These are phyloP conservation scores for Cyberlindnera samutprakarnensis DNA, from an alignment of 805 yeast species.

Conservation along the genomic window DNA sequence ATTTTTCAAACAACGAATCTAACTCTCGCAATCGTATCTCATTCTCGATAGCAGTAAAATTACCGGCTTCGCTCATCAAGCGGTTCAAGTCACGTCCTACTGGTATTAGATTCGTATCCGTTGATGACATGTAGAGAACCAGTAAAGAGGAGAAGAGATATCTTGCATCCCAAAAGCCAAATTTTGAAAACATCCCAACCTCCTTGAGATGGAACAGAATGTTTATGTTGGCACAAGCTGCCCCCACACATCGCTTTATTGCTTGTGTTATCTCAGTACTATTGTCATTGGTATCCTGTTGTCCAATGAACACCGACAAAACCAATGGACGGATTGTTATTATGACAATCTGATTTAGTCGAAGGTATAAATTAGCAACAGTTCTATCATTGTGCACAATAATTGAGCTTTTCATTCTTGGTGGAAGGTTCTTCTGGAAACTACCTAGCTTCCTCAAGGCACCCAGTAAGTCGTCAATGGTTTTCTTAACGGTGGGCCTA, in stretches of 20 bases:
- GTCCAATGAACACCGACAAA: conserved; percentile 27
- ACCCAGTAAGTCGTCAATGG: conserved; percentile 15
- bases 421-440: conserved; percentile 20
- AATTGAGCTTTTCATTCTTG: conserved; percentile 12
- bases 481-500: conserved; percentile 22
- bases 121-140: conserved; percentile 23
- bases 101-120: conserved; percentile 12
- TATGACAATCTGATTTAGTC: conserved; percentile 29
- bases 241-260: conserved; percentile 23
- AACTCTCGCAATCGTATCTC: conserved; percentile 22
- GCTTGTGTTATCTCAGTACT: conserved; percentile 22
- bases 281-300: conserved; percentile 9
- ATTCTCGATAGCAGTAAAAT: conserved; percentile 26
- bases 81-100: conserved; percentile 20
- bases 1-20: conserved; percentile 15
- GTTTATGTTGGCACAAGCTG: conserved; percentile 26
- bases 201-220: conserved; percentile 22
- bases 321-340: conserved; percentile 30
- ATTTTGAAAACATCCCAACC: conserved; percentile 26
- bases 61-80: conserved; percentile 23
- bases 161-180: conserved; percentile 34
- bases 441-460: conserved; percentile 19
- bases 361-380: conserved; percentile 26
- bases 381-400: conserved; percentile 18
- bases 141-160: conserved; percentile 29